These are phyloP conservation scores for Neurospora tetrasperma DNA, from an alignment of 495 filamentous ascomycete genomes.

Conservation along the genomic window DNA sequence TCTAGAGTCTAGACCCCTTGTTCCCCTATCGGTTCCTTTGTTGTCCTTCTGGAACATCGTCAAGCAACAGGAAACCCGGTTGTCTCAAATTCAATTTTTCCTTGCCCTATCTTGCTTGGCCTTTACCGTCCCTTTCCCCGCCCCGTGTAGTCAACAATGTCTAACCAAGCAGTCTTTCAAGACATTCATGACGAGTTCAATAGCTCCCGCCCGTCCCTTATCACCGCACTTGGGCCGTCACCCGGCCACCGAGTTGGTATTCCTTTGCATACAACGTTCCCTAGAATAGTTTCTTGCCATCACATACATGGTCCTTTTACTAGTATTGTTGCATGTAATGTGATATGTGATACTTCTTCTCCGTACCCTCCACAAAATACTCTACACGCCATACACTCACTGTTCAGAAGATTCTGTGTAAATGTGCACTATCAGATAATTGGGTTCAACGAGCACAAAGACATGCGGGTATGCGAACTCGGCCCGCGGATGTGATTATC, in stretches of 20 bases:
- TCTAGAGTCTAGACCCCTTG: not conserved
- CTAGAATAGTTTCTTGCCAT: not conserved
- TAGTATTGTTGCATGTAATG: not conserved
- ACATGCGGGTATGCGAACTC: not conserved
- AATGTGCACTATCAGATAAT: not conserved
- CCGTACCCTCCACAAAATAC: not conserved
- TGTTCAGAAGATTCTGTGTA: not conserved
- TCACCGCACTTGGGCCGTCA: not conserved
- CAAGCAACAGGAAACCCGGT: not conserved
- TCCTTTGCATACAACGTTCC: not conserved
- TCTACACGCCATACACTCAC: not conserved
- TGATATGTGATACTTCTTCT: not conserved
- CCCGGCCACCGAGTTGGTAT: not conserved
- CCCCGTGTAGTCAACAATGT: not conserved
- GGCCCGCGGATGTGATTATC: not conserved
- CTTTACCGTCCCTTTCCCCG: not conserved
- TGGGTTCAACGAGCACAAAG: not conserved
- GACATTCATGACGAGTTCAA: not conserved
- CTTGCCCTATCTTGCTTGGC: not conserved
- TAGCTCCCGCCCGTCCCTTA: not conserved
- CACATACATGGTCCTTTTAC: not conserved
- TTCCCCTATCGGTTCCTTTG: not conserved
- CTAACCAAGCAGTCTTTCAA: not conserved
- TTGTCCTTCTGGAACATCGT: not conserved
- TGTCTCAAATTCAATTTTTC: not conserved